Percentiles rank a stretch among this genome's conserved stretches.
phyloP scores from a whole-genome alignment of 257 asterid genomes.

The Anisodus tanguticus region DNA sequence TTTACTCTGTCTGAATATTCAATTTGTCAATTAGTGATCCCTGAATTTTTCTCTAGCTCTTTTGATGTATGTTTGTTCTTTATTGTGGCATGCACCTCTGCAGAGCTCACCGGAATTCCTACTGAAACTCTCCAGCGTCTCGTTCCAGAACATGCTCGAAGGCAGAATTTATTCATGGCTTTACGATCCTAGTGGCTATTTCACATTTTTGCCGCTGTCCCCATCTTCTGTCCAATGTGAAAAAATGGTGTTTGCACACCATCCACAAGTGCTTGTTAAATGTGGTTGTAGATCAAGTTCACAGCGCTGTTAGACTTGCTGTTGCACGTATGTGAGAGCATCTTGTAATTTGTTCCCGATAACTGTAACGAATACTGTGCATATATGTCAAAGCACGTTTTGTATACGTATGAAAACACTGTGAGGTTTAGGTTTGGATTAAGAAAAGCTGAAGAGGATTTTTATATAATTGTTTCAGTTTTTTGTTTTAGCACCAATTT shows the following conservation, averaged over 20 bases:
- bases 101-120: constrained; percentile 89
- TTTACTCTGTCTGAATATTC: neutral
- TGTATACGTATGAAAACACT: neutral
- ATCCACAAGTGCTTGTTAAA: constrained; percentile 15
- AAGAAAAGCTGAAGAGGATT: neutral
- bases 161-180: constrained; percentile 97
- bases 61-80: neutral
- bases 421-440: constrained; percentile 23
- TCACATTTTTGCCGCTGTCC: constrained; percentile 28
- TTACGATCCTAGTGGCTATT: constrained; percentile 60
- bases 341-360: constrained; percentile 15
- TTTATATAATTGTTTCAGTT: constrained; percentile 1
- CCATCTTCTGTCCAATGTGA: constrained; percentile 31
- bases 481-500: constrained; percentile 14
- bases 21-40: neutral
- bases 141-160: constrained; percentile 94
- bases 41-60: neutral
- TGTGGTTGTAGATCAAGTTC: constrained; percentile 26
- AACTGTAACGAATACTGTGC: neutral
- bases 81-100: constrained; percentile 27
- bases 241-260: constrained; percentile 25
- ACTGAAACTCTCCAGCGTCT: constrained; percentile 82
- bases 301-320: neutral
- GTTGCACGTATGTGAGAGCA: neutral
- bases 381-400: constrained; percentile 24